Percentiles rank a stretch among this genome's conserved stretches.
These are phyloP conservation scores for Penicillium longicatenatum DNA, from an alignment of 495 filamentous ascomycete species.

Conservation along the genomic window DNA sequence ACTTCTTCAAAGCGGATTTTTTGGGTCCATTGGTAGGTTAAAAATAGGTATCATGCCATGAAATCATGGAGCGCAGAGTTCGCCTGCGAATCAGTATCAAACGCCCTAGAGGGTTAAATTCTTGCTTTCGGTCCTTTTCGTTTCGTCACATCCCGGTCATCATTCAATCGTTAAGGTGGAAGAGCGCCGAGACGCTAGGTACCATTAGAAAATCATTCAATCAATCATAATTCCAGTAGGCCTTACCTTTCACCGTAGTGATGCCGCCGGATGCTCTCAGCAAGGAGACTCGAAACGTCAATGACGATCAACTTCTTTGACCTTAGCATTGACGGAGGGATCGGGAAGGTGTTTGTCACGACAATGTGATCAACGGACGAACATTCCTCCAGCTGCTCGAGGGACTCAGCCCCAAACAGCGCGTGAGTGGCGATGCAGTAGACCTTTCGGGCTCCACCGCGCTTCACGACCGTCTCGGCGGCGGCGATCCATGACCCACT, in stretches of 20 bases:
- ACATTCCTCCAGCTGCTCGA: constrained; percentile 88
- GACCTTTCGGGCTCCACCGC: constrained; percentile 87
- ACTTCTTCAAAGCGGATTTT: constrained; percentile 12
- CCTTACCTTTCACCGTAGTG: constrained; percentile 77
- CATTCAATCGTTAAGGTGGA: constrained; percentile 60
- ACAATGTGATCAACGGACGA: constrained; percentile 91
- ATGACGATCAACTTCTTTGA: constrained; percentile 86
- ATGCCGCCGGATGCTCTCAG: constrained; percentile 92
- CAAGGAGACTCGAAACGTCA: constrained; percentile 81
- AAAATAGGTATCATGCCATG: constrained; percentile 34
- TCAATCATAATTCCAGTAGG: constrained; percentile 1
- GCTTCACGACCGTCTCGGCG: constrained; percentile 95
- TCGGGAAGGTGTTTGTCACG: constrained; percentile 96
- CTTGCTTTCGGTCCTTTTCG: neutral
- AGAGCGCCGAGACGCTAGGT: constrained; percentile 79
- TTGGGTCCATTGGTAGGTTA: constrained; percentile 15
- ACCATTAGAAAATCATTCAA: neutral
- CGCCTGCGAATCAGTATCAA: constrained; percentile 30
- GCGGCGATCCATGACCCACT: constrained; percentile 96
- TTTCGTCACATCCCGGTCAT: constrained; percentile 24
- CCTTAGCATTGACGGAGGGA: constrained; percentile 67
- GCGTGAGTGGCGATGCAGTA: constrained; percentile 98
- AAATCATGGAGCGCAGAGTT: constrained; percentile 20
- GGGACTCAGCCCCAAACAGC: constrained; percentile 84
- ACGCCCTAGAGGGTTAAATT: constrained; percentile 19